Conservation (phyloP, 1,284 basidiomycete genomes). For the Leccinum insolens region DNA sequence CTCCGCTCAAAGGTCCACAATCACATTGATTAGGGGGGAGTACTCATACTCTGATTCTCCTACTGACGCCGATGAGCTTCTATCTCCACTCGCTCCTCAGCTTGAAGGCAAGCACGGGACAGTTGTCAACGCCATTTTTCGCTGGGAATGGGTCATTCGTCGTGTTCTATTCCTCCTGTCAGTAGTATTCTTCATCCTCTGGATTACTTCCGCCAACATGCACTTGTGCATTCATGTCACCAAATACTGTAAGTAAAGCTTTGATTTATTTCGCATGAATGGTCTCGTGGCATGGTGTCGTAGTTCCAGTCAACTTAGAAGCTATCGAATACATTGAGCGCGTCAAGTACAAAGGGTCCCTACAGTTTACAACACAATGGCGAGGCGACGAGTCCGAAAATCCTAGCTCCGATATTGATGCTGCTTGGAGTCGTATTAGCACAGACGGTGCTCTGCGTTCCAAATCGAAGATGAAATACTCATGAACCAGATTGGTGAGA, state of each 20-base stretch:
- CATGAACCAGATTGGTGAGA: conserved; percentile 3
- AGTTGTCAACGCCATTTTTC: background rate
- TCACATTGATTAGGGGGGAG: background rate
- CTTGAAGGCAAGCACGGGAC: background rate
- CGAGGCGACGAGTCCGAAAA: conserved; percentile 5
- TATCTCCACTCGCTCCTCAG: background rate
- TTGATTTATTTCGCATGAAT: too few relatives aligned
- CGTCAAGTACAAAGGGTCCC: background rate
- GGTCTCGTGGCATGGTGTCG: too few relatives aligned
- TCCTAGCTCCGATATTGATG: conserved; percentile 15
- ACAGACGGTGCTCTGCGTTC: conserved; percentile 6
- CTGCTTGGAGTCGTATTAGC: conserved; percentile 12
- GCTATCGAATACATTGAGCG: too few relatives aligned
- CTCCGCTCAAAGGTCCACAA: too few relatives aligned
- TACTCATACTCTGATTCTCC: background rate
- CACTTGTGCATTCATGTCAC: too few relatives aligned
- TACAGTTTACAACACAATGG: conserved; percentile 4
- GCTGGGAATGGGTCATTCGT: conserved; percentile 9
- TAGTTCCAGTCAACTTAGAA: too few relatives aligned
- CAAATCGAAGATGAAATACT: background rate
- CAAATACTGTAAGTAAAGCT: too few relatives aligned
- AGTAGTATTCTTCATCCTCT: too few relatives aligned
- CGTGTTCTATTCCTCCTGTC: background rate
- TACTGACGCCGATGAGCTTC: background rate
- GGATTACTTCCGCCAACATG: too few relatives aligned